These are phyloP conservation scores for Citrus hindsii DNA, from an alignment of 345 rosid species.

Conservation along the genomic window DNA sequence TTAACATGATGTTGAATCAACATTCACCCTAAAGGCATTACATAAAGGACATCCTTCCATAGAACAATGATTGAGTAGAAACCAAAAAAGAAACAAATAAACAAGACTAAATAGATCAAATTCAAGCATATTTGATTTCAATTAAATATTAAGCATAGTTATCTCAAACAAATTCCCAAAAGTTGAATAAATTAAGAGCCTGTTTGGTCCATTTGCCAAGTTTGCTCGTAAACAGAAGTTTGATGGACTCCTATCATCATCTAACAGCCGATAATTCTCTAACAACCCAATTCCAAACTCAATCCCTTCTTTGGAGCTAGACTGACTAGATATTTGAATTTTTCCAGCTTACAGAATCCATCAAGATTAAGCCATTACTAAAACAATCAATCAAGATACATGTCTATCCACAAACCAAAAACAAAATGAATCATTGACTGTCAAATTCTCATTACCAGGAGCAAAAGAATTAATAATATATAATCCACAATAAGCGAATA, in stretches of 20 bases:
- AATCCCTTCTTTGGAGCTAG: background rate
- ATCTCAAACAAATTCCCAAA: too few relatives aligned
- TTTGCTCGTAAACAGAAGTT: background rate
- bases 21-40: background rate
- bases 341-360: background rate
- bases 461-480: background rate
- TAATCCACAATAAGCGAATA: background rate
- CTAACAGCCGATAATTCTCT: background rate
- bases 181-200: too few relatives aligned
- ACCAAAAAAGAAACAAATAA: background rate
- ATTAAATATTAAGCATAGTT: too few relatives aligned
- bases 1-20: background rate
- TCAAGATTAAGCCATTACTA: background rate
- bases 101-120: slow-evolving; percentile 1
- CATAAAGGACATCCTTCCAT: background rate
- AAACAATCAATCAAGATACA: background rate
- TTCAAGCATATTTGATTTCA: background rate
- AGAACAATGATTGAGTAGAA: background rate
- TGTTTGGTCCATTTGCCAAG: background rate
- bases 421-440: background rate
- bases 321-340: background rate
- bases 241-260: background rate
- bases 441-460: background rate
- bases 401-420: background rate
- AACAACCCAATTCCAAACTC: background rate